Evolutionary conservation across 2,329 filamentous ascomycete species (phyloP).

Genomic region (Cladorrhinum sp.): DNA sequence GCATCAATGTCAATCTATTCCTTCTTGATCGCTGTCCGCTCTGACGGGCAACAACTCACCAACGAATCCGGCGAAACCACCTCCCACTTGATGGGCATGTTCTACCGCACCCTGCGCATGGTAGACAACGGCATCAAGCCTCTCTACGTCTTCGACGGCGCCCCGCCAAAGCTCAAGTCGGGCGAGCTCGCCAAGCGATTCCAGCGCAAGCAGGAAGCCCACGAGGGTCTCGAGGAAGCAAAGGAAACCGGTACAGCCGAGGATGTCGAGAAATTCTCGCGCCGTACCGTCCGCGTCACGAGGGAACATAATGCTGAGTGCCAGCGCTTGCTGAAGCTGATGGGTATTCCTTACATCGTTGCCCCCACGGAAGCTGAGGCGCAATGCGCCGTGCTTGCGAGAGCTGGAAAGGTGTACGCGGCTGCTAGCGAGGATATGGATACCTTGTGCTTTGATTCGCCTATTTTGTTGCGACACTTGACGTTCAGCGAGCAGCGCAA

Average conservation of each 20-base stretch:
- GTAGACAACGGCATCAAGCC: conserved; percentile 99
- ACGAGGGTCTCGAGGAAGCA: conserved; percentile 85
- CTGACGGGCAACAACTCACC: conserved; percentile 93
- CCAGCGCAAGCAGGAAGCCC: conserved; percentile 89
- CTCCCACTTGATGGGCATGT: conserved; percentile 98
- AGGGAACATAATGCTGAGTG: conserved; percentile 95
- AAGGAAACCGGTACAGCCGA: conserved; percentile 96
- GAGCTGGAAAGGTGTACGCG: conserved; percentile 92
- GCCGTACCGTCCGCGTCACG: conserved; percentile 91
- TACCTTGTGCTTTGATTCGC: conserved; percentile 90
- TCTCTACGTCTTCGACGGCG: conserved; percentile 95
- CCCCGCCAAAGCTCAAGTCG: conserved; percentile 94
- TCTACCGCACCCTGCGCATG: conserved; percentile 97
- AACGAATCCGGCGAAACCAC: conserved; percentile 95
- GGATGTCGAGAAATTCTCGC: conserved; percentile 97
- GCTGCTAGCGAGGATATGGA: conserved; percentile 99
- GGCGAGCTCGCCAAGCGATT: conserved; percentile 95
- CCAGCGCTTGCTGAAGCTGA: conserved; percentile 83
- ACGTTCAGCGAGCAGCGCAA: conserved; percentile 98
- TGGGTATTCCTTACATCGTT: conserved; percentile 94
- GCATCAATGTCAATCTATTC: conserved; percentile 97
- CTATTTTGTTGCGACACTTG: conserved; percentile 85
- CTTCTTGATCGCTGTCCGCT: conserved; percentile 95
- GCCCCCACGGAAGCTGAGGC: conserved; percentile 97
- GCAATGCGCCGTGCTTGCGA: conserved; percentile 86